phyloP scores from a whole-genome alignment of 1,139 yeast genomes.

The Groenewaldozyma sp. region DNA sequence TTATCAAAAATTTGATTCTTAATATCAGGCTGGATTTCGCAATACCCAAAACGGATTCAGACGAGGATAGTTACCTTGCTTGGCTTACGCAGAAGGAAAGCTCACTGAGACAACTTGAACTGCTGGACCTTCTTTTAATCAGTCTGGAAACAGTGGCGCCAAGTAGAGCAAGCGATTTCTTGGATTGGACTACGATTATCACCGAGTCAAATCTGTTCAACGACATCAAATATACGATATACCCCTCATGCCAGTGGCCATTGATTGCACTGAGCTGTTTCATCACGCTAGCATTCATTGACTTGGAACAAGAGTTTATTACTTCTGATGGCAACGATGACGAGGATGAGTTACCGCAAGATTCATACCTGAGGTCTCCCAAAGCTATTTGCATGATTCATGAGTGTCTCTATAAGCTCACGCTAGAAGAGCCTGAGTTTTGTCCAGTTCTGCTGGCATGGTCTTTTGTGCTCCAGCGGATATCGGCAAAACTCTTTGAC shows the following conservation, averaged over 20 bases:
- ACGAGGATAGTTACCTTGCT: slow-evolving; percentile 6
- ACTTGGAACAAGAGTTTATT: slow-evolving; percentile 27
- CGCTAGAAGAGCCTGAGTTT: slow-evolving; percentile 28
- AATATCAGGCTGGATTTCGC: slow-evolving; percentile 12
- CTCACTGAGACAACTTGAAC: slow-evolving; percentile 11
- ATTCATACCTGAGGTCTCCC: slow-evolving; percentile 39
- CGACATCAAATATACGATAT: slow-evolving; percentile 28
- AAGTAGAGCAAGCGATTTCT: slow-evolving; percentile 25
- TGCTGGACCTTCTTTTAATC: slow-evolving; percentile 23
- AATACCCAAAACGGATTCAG: slow-evolving; percentile 8
- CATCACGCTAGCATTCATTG: slow-evolving; percentile 25
- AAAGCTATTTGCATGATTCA: slow-evolving; percentile 36
- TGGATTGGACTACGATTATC: slow-evolving; percentile 52
- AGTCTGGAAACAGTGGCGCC: slow-evolving; percentile 25
- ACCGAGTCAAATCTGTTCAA: slow-evolving; percentile 35
- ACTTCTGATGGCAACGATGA: too few species aligned
- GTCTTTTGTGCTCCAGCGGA: slow-evolving; percentile 57
- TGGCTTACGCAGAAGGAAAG: slow-evolving; percentile 1
- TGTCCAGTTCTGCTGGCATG: slow-evolving; percentile 57
- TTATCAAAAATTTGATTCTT: slow-evolving; percentile 16
- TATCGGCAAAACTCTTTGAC: slow-evolving; percentile 42
- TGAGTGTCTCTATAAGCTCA: slow-evolving; percentile 23
- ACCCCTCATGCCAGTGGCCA: slow-evolving; percentile 34
- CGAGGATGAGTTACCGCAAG: background rate
- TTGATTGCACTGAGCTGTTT: slow-evolving; percentile 16